These are phyloP conservation scores for Russula emetica DNA, from an alignment of 768 basidiomycete genomes.

Conservation along the genomic window DNA sequence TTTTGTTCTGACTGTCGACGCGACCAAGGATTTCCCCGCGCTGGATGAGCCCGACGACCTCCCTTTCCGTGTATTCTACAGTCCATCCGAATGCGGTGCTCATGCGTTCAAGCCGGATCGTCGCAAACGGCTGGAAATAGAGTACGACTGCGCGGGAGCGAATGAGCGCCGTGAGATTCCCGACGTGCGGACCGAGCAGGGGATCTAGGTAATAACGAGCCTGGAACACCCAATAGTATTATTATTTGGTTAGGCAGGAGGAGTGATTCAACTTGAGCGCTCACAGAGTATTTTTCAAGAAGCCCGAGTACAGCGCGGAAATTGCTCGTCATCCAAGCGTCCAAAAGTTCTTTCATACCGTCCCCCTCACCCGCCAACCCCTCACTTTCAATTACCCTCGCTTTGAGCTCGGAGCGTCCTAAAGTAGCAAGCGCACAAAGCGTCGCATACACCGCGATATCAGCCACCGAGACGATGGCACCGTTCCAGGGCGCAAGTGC, in stretches of 20 bases:
- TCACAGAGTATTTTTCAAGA: constrained; percentile 62
- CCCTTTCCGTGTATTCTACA: constrained; percentile 61
- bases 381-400: constrained; percentile 50
- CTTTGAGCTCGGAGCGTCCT: constrained; percentile 63
- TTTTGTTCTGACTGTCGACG: constrained; percentile 90
- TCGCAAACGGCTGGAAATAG: constrained; percentile 88
- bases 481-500: constrained; percentile 76
- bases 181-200: constrained; percentile 67
- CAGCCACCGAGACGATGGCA: constrained; percentile 75
- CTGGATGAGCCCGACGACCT: constrained; percentile 76
- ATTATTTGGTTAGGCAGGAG: too few species aligned
- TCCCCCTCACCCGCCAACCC: constrained; percentile 25
- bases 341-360: constrained; percentile 65
- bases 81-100: constrained; percentile 80
- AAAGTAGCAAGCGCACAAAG: constrained; percentile 80
- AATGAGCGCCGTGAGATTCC: constrained; percentile 61
- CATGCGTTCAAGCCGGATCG: constrained; percentile 81
- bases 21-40: constrained; percentile 72
- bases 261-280: constrained; percentile 30
- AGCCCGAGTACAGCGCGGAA: constrained; percentile 80
- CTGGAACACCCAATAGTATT: constrained; percentile 38
- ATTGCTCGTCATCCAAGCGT: constrained; percentile 79
- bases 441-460: constrained; percentile 84
- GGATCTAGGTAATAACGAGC: constrained; percentile 75
- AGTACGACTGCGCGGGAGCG: constrained; percentile 74